A percentile compares a stretch with the other conserved stretches of the same genome.
Conservation (phyloP, 208 protist genomes). For the Wallacemonas sp. region DNA sequence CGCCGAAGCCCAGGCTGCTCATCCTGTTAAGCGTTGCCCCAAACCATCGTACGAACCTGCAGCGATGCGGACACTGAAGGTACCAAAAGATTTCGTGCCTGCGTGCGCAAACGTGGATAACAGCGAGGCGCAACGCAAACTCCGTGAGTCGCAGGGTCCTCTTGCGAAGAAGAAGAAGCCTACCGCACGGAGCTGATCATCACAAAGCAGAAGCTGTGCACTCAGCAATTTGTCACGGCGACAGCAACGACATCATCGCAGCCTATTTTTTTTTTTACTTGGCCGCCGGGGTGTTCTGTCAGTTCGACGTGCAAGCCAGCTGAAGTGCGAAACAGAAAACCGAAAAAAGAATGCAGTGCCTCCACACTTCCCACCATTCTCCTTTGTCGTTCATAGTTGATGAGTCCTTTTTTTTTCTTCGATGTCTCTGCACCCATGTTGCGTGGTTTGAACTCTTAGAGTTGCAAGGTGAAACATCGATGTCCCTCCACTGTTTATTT, state of each 20-base stretch:
- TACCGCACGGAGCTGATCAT: background rate
- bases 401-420: constrained; percentile 7
- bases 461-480: too few relatives aligned
- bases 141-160: background rate
- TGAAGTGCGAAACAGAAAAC: constrained; percentile 15
- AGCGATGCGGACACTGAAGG: constrained; percentile 42
- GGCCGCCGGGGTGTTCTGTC: too few relatives aligned
- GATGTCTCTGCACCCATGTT: too few relatives aligned
- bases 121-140: constrained; percentile 22
- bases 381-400: background rate
- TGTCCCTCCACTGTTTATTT: constrained; percentile 22
- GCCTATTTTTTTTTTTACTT: too few relatives aligned
- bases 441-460: too few relatives aligned
- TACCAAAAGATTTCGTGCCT: constrained; percentile 74
- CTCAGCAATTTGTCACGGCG: too few relatives aligned
- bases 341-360: too few relatives aligned
- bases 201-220: too few relatives aligned
- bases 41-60: constrained; percentile 27
- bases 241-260: too few relatives aligned
- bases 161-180: background rate
- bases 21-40: constrained; percentile 28
- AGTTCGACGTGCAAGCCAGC: too few relatives aligned
- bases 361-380: background rate
- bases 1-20: constrained; percentile 34
- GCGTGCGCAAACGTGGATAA: constrained; percentile 57